Conservation (phyloP, 306 rosid species). For the Lagenaria siceraria region DNA sequence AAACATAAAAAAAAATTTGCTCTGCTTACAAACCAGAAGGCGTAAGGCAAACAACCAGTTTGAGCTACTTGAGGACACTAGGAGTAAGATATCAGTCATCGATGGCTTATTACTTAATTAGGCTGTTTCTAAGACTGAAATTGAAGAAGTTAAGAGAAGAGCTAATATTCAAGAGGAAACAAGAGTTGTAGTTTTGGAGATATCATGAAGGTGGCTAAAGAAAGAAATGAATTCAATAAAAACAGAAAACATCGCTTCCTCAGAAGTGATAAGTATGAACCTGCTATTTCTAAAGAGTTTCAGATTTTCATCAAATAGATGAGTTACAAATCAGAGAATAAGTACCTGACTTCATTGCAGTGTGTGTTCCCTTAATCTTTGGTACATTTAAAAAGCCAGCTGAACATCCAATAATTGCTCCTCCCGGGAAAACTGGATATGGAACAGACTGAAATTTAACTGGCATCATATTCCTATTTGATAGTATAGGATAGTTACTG, state of each 20-base stretch:
- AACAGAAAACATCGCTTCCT: neutral
- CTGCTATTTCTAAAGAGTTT: neutral
- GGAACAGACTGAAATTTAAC: constrained; percentile 99
- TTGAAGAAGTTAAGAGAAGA: neutral
- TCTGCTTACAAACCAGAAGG: neutral
- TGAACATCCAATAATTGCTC: constrained; percentile 90
- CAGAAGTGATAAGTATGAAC: neutral
- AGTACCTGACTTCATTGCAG: constrained; percentile 95
- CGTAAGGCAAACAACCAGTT: neutral
- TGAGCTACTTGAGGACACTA: neutral
- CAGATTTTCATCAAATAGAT: neutral
- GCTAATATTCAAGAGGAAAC: neutral
- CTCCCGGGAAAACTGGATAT: constrained; percentile 99
- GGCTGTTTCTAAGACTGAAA: neutral
- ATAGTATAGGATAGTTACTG: neutral
- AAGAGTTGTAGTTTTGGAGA: neutral
- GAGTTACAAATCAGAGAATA: neutral
- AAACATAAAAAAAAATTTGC: neutral
- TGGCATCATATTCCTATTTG: constrained; percentile 48
- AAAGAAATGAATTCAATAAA: neutral
- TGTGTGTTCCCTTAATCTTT: constrained; percentile 89
- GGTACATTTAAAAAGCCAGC: constrained; percentile 93
- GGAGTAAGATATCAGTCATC: neutral
- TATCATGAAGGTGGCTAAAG: neutral
- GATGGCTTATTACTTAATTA: neutral